phyloP scores from a whole-genome alignment of 1,284 basidiomycete genomes.

The Psilocybe mexicana region DNA sequence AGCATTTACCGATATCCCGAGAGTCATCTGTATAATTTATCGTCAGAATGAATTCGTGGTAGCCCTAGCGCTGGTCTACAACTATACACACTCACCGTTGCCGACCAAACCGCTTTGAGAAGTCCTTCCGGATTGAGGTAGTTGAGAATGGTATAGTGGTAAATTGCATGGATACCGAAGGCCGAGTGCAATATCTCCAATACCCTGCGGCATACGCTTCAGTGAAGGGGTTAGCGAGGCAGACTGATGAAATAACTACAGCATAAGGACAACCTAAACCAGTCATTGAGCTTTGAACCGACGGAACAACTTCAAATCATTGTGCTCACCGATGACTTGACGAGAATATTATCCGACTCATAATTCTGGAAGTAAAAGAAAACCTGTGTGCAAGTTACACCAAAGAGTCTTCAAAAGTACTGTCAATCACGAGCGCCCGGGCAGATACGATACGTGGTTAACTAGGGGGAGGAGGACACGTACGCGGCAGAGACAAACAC shows the following conservation, averaged over 20 bases:
- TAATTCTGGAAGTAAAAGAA: slow-evolving; percentile 4
- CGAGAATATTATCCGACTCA: background rate
- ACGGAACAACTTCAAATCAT: too few relatives aligned
- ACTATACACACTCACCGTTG: too few relatives aligned
- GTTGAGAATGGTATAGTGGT: background rate
- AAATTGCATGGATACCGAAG: background rate
- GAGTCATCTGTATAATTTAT: background rate
- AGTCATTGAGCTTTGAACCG: too few relatives aligned
- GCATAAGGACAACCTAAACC: background rate
- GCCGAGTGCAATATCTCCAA: background rate
- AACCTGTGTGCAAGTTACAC: slow-evolving; percentile 1
- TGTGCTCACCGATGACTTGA: background rate
- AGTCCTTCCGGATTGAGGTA: background rate
- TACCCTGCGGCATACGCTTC: background rate
- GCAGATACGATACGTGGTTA: background rate
- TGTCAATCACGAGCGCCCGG: background rate
- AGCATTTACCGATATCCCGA: background rate
- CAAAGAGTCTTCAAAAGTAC: background rate
- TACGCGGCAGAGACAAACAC: background rate
- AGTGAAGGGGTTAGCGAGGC: background rate
- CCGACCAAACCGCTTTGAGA: background rate
- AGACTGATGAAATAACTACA: background rate
- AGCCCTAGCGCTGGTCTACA: too few relatives aligned
- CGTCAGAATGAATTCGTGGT: too few relatives aligned
- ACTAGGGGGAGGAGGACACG: background rate